These are phyloP conservation scores for Selaginella tamariscina DNA, from an alignment of 75 land plant genomes.

Conservation along the genomic window DNA sequence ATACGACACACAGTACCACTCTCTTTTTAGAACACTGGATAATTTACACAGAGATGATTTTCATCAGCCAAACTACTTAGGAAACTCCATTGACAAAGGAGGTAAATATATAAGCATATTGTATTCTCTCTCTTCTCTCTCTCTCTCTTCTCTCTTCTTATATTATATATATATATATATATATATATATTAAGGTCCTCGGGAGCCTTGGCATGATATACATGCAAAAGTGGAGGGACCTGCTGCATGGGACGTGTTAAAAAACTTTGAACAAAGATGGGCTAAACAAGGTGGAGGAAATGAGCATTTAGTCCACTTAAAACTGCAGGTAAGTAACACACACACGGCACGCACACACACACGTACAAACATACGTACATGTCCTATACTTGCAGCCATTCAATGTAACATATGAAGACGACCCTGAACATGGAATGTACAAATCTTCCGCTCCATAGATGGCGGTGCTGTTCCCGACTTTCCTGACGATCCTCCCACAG, in stretches of 20 bases:
- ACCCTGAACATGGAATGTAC: conserved; percentile 38
- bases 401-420: conserved; percentile 6
- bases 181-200: too few relatives aligned
- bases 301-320: neutral
- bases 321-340: too few relatives aligned
- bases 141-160: too few relatives aligned
- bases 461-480: conserved; percentile 35
- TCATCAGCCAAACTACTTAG: conserved; percentile 25
- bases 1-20: conserved; percentile 6
- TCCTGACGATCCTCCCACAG: conserved; percentile 21
- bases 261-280: conserved; percentile 48
- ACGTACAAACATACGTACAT: too few relatives aligned
- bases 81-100: conserved; percentile 24
- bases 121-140: too few relatives aligned
- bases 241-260: conserved; percentile 39
- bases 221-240: conserved; percentile 37
- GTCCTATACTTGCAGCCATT: conserved; percentile 15
- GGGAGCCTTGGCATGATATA: conserved; percentile 54
- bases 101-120: too few relatives aligned
- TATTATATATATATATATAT: too few relatives aligned
- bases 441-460: conserved; percentile 44
- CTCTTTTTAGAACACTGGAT: neutral
- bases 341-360: too few relatives aligned
- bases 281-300: neutral
- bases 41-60: conserved; percentile 14